Evolutionary conservation across 345 rosid species (phyloP).

Genomic region (Salix koriyanagi): DNA sequence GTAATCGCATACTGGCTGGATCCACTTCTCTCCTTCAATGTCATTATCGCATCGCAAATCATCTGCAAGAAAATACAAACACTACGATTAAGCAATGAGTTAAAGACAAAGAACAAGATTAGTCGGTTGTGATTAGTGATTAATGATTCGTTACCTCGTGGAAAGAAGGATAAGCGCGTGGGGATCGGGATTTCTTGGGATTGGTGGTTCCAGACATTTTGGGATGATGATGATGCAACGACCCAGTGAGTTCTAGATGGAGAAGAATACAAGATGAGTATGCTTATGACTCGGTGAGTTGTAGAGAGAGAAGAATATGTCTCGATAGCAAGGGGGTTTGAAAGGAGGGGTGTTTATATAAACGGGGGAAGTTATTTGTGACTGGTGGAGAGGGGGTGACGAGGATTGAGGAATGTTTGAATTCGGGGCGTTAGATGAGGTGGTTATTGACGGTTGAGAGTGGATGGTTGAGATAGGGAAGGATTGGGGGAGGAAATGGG

Average conservation of each 20-base stretch:
- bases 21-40: constrained; percentile 25
- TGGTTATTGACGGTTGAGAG: constrained; percentile 19
- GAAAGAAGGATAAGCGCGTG: constrained; percentile 22
- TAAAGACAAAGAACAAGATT: too few species aligned
- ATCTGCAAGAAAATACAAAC: constrained; percentile 5
- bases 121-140: background rate
- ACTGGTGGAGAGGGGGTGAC: constrained; percentile 23
- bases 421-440: constrained; percentile 16
- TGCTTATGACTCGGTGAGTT: too few species aligned
- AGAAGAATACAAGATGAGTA: too few species aligned
- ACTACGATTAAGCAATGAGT: background rate
- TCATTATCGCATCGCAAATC: constrained; percentile 23
- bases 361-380: constrained; percentile 9
- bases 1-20: constrained; percentile 29
- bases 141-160: background rate
- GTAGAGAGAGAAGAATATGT: too few species aligned
- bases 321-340: too few species aligned
- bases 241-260: background rate
- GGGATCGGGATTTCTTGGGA: constrained; percentile 8
- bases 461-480: background rate
- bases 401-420: constrained; percentile 22
- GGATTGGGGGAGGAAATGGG: background rate
- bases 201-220: background rate
- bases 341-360: constrained; percentile 9
- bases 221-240: background rate